These are phyloP conservation scores for Pyronema domesticum DNA, from an alignment of 495 filamentous ascomycete species.

Conservation along the genomic window DNA sequence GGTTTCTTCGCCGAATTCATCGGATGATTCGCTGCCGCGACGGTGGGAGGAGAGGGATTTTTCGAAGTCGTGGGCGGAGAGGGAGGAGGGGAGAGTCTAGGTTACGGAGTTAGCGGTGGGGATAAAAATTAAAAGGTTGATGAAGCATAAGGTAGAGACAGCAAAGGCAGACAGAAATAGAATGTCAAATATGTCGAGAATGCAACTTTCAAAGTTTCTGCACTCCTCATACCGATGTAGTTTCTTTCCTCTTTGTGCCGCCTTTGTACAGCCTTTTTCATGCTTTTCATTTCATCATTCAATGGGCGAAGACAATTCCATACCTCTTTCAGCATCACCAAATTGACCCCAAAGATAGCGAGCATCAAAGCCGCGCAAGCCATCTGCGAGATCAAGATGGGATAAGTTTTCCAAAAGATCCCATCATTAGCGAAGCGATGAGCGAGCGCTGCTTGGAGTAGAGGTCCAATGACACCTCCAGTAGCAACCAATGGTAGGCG, in stretches of 20 bases:
- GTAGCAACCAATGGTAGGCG: constrained; percentile 30
- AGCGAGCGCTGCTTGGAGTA: constrained; percentile 26
- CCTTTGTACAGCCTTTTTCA: background rate
- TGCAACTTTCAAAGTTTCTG: no score
- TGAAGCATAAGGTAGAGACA: no score
- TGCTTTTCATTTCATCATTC: background rate
- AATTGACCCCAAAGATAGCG: constrained; percentile 25
- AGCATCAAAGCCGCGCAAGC: constrained; percentile 29
- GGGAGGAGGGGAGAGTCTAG: constrained; percentile 28
- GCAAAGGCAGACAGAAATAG: no score
- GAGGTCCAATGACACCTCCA: constrained; percentile 29
- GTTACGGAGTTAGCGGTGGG: background rate
- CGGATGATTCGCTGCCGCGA: constrained; percentile 12
- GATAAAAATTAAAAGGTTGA: no score
- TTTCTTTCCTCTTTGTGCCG: no score
- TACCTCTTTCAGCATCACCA: constrained; percentile 30
- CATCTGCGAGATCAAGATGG: constrained; percentile 28
- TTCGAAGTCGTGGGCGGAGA: constrained; percentile 6
- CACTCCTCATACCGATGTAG: no score
- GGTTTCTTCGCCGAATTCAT: constrained; percentile 28
- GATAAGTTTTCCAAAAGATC: constrained; percentile 28
- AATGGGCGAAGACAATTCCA: constrained; percentile 3
- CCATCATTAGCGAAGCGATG: constrained; percentile 23
- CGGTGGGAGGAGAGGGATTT: background rate
- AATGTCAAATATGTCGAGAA: no score